These are phyloP conservation scores for Fusarium luffae DNA, from an alignment of 2,329 filamentous ascomycete genomes.

Conservation along the genomic window DNA sequence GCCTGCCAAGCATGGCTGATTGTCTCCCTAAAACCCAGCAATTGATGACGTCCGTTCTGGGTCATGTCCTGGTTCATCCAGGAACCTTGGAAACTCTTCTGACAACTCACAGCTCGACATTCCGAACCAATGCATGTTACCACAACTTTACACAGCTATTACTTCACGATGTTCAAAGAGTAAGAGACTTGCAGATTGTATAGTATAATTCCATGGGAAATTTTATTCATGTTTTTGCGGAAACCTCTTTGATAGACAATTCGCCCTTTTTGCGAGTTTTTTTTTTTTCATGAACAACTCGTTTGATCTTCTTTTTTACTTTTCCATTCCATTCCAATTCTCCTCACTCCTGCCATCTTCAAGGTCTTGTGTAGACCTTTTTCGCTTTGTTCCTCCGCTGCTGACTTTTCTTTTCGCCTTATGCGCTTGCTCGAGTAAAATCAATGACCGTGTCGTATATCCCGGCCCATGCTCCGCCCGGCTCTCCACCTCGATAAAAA, in stretches of 20 bases:
- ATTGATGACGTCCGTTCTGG: conserved; percentile 32
- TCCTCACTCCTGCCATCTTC: not conserved
- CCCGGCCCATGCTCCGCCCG: conserved; percentile 8
- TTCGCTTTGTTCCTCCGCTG: conserved; percentile 31
- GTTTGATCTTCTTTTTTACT: conserved; percentile 32
- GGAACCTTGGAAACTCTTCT: conserved; percentile 30
- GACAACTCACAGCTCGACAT: conserved; percentile 28
- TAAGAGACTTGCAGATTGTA: conserved; percentile 2
- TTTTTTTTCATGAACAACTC: conserved; percentile 41
- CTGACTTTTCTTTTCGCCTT: conserved; percentile 38
- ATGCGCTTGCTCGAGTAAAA: conserved; percentile 25
- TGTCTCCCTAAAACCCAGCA: not conserved
- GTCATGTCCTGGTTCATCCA: conserved; percentile 31
- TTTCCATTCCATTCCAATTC: not conserved
- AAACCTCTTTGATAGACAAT: conserved; percentile 36
- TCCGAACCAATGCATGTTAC: not conserved
- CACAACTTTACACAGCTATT: conserved; percentile 2
- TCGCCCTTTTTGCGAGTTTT: conserved; percentile 45
- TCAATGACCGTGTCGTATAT: conserved; percentile 21
- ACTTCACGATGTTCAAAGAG: not conserved
- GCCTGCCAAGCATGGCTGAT: not conserved
- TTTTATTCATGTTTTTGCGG: conserved; percentile 47
- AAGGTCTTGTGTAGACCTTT: not conserved
- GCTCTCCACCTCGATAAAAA: not conserved
- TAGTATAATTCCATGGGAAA: conserved; percentile 11